Evolutionary conservation across 768 basidiomycete species (phyloP).

Genomic region (Hericium coralloides): DNA sequence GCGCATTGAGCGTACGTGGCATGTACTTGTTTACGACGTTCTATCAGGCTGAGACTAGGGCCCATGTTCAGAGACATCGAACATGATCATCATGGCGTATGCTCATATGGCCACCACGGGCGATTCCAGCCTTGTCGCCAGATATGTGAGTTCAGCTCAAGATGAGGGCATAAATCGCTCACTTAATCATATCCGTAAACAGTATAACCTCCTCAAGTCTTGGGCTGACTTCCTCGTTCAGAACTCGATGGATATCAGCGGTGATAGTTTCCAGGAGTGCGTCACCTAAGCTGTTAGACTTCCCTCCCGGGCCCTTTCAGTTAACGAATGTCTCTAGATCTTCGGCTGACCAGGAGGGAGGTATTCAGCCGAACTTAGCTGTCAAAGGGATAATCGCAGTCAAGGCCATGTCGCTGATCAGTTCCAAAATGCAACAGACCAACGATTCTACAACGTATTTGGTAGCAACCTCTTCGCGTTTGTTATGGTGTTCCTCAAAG

Average conservation of each 20-base stretch:
- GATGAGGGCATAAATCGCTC: no score
- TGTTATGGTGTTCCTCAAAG: no score
- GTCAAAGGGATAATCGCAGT: constrained; percentile 13
- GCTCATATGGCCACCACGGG: neutral
- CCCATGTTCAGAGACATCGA: constrained; percentile 5
- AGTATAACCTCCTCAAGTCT: constrained; percentile 3
- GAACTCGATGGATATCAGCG: neutral
- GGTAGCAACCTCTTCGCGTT: no score
- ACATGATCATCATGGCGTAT: constrained; percentile 13
- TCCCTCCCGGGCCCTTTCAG: no score
- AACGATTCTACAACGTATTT: no score
- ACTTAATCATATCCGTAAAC: neutral
- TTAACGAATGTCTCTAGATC: neutral
- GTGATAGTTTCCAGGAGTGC: neutral
- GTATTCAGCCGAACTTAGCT: constrained; percentile 10
- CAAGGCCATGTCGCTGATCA: constrained; percentile 9
- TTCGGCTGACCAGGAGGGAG: neutral
- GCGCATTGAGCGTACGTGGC: constrained; percentile 8
- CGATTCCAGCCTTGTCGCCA: no score
- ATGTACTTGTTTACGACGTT: no score
- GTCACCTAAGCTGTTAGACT: no score
- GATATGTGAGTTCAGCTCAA: no score
- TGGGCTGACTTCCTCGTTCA: constrained; percentile 7
- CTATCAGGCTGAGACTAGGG: no score
- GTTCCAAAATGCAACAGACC: no score